phyloP scores from a whole-genome alignment of 164 flowering plant genomes.

The Chloranthus sessilifolius region DNA sequence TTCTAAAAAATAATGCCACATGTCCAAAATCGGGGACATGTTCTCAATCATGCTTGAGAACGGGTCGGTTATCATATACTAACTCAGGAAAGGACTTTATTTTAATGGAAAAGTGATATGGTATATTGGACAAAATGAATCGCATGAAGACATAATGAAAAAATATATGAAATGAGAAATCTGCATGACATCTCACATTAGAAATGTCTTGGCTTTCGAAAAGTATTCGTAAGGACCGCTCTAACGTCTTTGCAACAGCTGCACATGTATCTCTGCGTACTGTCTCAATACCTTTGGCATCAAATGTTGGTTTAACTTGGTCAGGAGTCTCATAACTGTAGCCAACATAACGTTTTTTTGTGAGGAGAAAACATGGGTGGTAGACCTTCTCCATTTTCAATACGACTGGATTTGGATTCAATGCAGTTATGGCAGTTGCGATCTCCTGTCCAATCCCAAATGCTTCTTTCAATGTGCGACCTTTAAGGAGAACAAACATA shows the following conservation, averaged over 20 bases:
- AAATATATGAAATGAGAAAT: too few species aligned
- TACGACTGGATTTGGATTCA: slow-evolving; percentile 82
- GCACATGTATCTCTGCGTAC: slow-evolving; percentile 92
- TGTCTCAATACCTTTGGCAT: slow-evolving; percentile 98
- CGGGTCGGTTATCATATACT: too few species aligned
- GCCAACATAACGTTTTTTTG: slow-evolving; percentile 97
- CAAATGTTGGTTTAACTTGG: slow-evolving; percentile 68
- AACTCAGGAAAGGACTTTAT: too few species aligned
- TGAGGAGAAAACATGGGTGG: slow-evolving; percentile 78
- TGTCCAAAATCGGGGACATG: too few species aligned
- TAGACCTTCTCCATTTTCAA: slow-evolving; percentile 96
- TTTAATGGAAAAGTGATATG: too few species aligned
- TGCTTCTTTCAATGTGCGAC: slow-evolving; percentile 58
- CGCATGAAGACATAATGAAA: too few species aligned
- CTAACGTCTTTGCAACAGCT: slow-evolving; percentile 89
- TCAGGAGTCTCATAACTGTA: slow-evolving; percentile 88
- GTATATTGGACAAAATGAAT: too few species aligned
- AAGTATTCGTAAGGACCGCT: slow-evolving; percentile 65
- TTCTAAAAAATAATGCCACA: too few species aligned
- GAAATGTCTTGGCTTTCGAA: slow-evolving; percentile 63
- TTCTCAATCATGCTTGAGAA: too few species aligned
- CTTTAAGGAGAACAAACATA: slow-evolving; percentile 96
- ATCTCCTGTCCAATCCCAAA: slow-evolving; percentile 76
- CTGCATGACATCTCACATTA: slow-evolving; percentile 40
- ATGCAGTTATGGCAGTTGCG: slow-evolving; percentile 69